phyloP scores from a whole-genome alignment of 371 early-diverging fungal species.

The Circinella minor region DNA sequence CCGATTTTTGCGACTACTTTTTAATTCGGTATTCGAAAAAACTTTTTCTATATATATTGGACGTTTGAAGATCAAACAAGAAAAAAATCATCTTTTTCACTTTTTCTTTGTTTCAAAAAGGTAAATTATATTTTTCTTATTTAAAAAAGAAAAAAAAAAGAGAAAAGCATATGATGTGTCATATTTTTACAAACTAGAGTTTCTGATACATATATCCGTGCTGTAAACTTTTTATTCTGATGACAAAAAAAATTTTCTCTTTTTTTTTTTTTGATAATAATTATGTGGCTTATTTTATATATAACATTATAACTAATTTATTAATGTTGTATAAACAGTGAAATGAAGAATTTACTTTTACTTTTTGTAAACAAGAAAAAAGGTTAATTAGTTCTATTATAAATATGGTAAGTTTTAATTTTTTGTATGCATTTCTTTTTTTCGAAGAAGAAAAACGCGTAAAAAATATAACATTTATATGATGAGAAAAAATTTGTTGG shows the following conservation, averaged over 20 bases:
- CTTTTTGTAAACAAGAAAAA: background rate
- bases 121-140: constrained; percentile 8
- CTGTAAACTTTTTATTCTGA: constrained; percentile 50
- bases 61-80: background rate
- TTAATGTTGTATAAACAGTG: no score
- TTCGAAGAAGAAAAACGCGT: constrained; percentile 5
- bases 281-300: background rate
- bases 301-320: no score
- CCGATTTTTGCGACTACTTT: no score
- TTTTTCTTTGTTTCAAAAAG: constrained; percentile 4
- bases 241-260: constrained; percentile 20
- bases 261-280: constrained; percentile 4
- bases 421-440: background rate
- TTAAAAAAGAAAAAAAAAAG: background rate
- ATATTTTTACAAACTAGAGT: constrained; percentile 60
- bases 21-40: no score
- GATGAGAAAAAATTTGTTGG: constrained; percentile 54
- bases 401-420: background rate
- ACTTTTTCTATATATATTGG: background rate
- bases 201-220: constrained; percentile 50
- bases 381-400: no score
- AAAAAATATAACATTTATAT: constrained; percentile 13
- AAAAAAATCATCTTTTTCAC: background rate
- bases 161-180: constrained; percentile 43
- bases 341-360: background rate